A percentile compares a stretch with the other conserved stretches of the same genome.
Evolutionary conservation across 164 flowering plant species (phyloP).

Genomic region (Tetracentron sinense): DNA sequence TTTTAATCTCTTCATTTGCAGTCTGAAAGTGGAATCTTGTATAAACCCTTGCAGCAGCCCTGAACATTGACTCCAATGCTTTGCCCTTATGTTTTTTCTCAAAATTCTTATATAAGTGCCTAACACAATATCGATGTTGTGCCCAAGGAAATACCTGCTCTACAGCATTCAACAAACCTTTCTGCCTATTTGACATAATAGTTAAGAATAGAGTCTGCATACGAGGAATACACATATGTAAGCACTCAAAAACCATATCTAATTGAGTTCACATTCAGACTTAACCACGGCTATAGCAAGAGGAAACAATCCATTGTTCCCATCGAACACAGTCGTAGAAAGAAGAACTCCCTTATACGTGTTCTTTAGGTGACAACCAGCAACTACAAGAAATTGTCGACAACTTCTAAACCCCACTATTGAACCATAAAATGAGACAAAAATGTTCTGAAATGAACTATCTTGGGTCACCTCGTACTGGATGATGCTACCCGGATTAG

Average conservation of each 20-base stretch:
- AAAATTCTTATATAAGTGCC: neutral
- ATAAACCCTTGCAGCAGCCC: neutral
- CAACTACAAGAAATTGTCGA: neutral
- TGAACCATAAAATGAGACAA: neutral
- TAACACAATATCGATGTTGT: neutral
- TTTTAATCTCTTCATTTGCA: neutral
- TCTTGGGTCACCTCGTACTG: neutral
- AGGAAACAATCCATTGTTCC: neutral
- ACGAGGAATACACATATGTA: too few relatives aligned
- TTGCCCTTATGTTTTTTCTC: neutral
- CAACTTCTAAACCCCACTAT: neutral
- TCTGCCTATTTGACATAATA: neutral
- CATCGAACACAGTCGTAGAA: neutral
- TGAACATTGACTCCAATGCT: neutral
- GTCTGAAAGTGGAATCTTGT: neutral
- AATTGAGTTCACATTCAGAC: neutral
- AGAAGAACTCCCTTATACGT: neutral
- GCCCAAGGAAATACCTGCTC: neutral
- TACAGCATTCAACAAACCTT: neutral
- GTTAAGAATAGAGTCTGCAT: neutral
- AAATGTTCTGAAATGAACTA: neutral
- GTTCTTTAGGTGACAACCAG: neutral
- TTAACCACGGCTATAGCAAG: neutral
- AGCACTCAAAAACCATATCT: neutral
- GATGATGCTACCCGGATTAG: neutral